These are phyloP conservation scores for Whalleya microplaca DNA, from an alignment of 2,329 filamentous ascomycete genomes.

Conservation along the genomic window DNA sequence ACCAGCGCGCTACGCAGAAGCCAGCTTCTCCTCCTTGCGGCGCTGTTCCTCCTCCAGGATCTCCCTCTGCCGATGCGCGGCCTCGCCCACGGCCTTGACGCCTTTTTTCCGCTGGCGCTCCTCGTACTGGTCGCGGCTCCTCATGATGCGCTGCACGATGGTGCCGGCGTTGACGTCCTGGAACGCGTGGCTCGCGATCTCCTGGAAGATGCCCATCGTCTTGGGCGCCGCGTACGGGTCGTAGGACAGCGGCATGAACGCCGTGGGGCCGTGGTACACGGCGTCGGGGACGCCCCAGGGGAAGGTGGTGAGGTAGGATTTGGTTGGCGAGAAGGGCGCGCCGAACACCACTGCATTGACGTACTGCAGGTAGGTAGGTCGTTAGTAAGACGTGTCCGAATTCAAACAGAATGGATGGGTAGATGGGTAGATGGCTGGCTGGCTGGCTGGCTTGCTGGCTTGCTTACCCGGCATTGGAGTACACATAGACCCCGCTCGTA, in stretches of 20 bases:
- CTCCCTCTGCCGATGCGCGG: constrained; percentile 64
- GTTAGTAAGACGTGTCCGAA: constrained; percentile 23
- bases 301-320: constrained; percentile 73
- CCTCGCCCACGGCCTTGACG: constrained; percentile 79
- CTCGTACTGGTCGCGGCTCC: constrained; percentile 85
- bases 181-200: constrained; percentile 79
- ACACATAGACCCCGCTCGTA: constrained; percentile 96
- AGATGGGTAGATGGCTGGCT: no score
- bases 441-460: no score
- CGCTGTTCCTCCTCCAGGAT: constrained; percentile 62
- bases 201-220: constrained; percentile 79
- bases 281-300: constrained; percentile 75
- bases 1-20: constrained; percentile 6
- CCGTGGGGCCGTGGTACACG: constrained; percentile 95
- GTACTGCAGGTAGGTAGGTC: constrained; percentile 65
- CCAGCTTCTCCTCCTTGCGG: constrained; percentile 48
- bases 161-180: constrained; percentile 87
- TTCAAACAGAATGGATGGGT: background rate
- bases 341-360: constrained; percentile 87
- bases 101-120: constrained; percentile 89
- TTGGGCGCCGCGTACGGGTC: constrained; percentile 83
- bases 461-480: constrained; percentile 82
- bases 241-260: constrained; percentile 81
- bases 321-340: constrained; percentile 85
- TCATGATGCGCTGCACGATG: constrained; percentile 89